Base-by-base conservation (phyloP, 371 early-diverging fungal species). In the Phascolomyces articulosus region DNA sequence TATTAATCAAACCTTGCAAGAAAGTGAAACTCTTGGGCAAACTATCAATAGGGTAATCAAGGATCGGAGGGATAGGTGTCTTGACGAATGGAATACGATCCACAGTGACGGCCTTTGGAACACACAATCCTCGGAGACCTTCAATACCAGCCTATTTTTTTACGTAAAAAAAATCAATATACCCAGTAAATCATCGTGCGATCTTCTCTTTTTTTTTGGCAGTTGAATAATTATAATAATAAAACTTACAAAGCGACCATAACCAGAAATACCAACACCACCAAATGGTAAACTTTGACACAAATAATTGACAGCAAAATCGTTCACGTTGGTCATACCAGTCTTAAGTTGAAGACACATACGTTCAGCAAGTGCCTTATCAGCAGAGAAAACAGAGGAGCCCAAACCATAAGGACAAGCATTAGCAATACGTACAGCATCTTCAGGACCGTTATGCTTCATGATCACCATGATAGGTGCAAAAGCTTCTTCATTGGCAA, bases 281-380 rank as follows among this genome's bases (percentile, higher is more conserved):
- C 93, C 94, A 77, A 94, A 94, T 13, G 94, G 94, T 60, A 94
- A 73, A 21, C 90, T 82, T 68, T 92, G 93, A 68, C 92, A 91
- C 15, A 95, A 83, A 62, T 95, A 95, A 62, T 91, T 93, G 67
- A 89, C 90, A 20, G 89, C 95, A 68, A 93, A 95, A 73, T 94
- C 95, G 67, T 95, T 95, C 67, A 94, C 79, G 56, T 95, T 95
- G 63, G 87, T 72, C 94, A 95, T 95, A 34, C 95, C 95, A 0
- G 83, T 83, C 63, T 85, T 84, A 57, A 95, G 76, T n/a, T 70
- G 71, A 29, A 85, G 73, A 28, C 89, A 83, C 64, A 95, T 79
- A 18, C 79, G 77, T 40, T 85, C 78, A n/a, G 86, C 95, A 40
- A 85, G 75, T 2, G 57, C 65, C 40, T 85, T 86, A 67, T 92